Base-by-base conservation (phyloP, 2,329 filamentous ascomycete genomes). In the Aureobasidium namibiae region DNA sequence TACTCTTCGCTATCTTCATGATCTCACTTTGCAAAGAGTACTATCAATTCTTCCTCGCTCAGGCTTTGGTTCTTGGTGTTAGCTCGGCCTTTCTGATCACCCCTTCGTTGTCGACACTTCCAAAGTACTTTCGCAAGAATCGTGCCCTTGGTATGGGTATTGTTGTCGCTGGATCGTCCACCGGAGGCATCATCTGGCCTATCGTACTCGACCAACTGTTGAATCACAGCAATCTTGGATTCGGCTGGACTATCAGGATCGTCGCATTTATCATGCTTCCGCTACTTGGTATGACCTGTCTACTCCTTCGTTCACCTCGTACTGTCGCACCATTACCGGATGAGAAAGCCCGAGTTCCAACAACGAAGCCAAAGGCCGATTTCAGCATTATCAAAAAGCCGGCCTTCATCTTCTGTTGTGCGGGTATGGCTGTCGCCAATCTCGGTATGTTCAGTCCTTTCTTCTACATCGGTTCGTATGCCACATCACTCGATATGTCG, bases 151-250 rank as follows among this genome's bases (percentile, higher is more conserved):
- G 80, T 0, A 63, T 81, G 34, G 80, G 79, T 1, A 33, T 82
- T 1, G 72, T 71, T 1, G 68, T 78, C 0, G 67, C 76, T 0
- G 80, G 79, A 0, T 78, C 76, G 0, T 78, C 76, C 1, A 65
- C 82, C 4, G 80, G 80, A 1, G 80, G 78, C 6, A 67, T 83
- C 16, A 68, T 82, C 14, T 76, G 80, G 36, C 80, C 81, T 14
- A 64, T 80, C 21, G 69, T 78, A 76, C 5, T 77, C 72, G 42
- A 76, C 21, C 61, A 76, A 60, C 70, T 84, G 68, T 68, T 84
- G 9, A 77, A 78, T 57, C 66, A 67, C 24, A 67, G 73, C 0
- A 61, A 61, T 67, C 61, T 83, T 6, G 78, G 80, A 2, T 84
- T 82, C 57, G 76, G 72, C 8, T 83, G 81, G 80, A 71, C 77